A percentile compares a stretch with the other conserved stretches of the same genome.
Conservation (phyloP, 768 basidiomycete genomes). For the Psilocybe sp. region DNA sequence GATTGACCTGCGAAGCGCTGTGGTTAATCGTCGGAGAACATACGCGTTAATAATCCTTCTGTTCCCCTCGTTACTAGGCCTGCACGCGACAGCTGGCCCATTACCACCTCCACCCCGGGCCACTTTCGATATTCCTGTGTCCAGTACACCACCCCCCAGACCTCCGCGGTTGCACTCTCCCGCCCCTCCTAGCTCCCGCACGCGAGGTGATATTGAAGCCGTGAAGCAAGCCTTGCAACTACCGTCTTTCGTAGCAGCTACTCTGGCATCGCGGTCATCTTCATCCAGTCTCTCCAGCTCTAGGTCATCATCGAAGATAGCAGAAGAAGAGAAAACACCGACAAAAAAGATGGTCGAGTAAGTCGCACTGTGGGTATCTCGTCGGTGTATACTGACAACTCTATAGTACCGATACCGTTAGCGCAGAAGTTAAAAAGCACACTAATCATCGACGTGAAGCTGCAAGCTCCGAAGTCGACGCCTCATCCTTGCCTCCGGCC, state of each 20-base stretch:
- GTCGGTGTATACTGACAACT: too few relatives aligned
- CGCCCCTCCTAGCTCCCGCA: conserved; percentile 29
- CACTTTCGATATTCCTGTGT: conserved; percentile 42
- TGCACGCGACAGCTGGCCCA: conserved; percentile 72
- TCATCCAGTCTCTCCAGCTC: conserved; percentile 15
- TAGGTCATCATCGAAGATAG: neutral
- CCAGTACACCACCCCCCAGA: conserved; percentile 52
- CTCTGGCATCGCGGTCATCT: conserved; percentile 33
- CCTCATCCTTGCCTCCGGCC: conserved; percentile 23
- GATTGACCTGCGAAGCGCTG: neutral
- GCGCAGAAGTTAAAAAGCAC: conserved; percentile 9
- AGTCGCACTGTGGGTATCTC: neutral
- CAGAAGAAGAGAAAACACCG: neutral
- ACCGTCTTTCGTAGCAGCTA: conserved; percentile 50
- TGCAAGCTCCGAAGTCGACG: conserved; percentile 39
- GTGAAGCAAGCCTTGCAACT: conserved; percentile 61
- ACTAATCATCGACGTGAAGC: conserved; percentile 55
- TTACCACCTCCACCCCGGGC: conserved; percentile 69
- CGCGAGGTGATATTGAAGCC: conserved; percentile 48
- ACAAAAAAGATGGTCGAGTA: conserved; percentile 7
- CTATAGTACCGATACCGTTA: too few relatives aligned
- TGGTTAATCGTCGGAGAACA: neutral
- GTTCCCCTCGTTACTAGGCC: conserved; percentile 24
- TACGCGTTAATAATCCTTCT: neutral
- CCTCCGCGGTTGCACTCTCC: conserved; percentile 65